These are phyloP conservation scores for Candida fluviatilis DNA, from an alignment of 805 yeast species.

Conservation along the genomic window DNA sequence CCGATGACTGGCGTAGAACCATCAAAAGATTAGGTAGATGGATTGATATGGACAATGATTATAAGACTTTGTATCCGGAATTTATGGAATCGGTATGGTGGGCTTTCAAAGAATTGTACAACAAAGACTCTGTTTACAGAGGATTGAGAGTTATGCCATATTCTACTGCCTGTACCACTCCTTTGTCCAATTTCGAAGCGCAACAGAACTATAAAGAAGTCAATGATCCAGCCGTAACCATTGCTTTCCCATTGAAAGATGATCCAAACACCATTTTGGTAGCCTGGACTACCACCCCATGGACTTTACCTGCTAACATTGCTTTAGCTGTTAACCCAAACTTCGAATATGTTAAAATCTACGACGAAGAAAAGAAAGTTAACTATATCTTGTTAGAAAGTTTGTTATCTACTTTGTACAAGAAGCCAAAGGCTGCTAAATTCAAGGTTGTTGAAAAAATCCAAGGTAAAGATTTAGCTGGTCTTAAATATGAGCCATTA, in stretches of 20 bases:
- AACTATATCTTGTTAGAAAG: constrained; percentile 82
- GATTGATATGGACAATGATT: constrained; percentile 98
- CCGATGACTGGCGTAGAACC: constrained; percentile 90
- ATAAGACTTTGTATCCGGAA: constrained; percentile 90
- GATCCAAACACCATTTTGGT: constrained; percentile 82
- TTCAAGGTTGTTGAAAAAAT: constrained; percentile 77
- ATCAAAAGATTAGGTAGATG: constrained; percentile 96
- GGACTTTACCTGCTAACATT: constrained; percentile 96
- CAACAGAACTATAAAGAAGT: constrained; percentile 98
- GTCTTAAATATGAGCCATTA: constrained; percentile 75
- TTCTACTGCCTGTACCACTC: constrained; percentile 95
- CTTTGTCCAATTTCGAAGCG: constrained; percentile 95
- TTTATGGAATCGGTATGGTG: constrained; percentile 99
- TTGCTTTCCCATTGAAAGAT: constrained; percentile 77
- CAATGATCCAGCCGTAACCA: constrained; percentile 91
- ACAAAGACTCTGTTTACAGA: constrained; percentile 86
- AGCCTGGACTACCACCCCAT: constrained; percentile 99
- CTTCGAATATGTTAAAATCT: constrained; percentile 87
- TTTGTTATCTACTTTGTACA: constrained; percentile 79
- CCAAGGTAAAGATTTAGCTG: constrained; percentile 76
- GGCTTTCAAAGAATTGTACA: constrained; percentile 87
- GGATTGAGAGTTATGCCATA: constrained; percentile 99
- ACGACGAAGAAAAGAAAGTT: constrained; percentile 79
- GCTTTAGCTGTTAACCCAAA: constrained; percentile 89
- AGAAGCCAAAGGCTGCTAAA: constrained; percentile 90